phyloP scores from a whole-genome alignment of 2,329 filamentous ascomycete species.

The Teratosphaeria gauchensis region DNA sequence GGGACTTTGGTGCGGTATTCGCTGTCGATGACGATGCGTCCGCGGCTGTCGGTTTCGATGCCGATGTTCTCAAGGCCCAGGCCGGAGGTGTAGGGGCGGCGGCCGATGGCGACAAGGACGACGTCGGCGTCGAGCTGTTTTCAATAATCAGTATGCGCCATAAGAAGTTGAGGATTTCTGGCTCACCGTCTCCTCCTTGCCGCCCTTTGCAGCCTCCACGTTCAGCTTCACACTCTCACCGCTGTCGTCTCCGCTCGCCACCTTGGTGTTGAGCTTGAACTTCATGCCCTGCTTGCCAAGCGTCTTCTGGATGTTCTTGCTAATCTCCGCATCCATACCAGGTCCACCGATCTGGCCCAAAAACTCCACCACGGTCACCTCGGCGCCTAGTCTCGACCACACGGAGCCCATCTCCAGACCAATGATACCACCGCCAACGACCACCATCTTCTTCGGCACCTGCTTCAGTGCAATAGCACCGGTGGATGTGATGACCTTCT shows the following conservation, averaged over 20 bases:
- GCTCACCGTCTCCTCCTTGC: slow-evolving; percentile 80
- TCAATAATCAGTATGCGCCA: slow-evolving; percentile 14
- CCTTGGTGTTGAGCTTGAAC: slow-evolving; percentile 97
- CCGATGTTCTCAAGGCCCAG: slow-evolving; percentile 91
- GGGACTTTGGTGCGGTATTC: slow-evolving; percentile 97
- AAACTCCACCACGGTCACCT: slow-evolving; percentile 97
- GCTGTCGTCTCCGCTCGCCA: slow-evolving; percentile 70
- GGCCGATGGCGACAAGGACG: slow-evolving; percentile 91
- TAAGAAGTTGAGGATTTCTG: background rate
- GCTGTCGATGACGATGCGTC: slow-evolving; percentile 92
- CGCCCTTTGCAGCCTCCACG: slow-evolving; percentile 88
- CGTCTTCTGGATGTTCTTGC: slow-evolving; percentile 86
- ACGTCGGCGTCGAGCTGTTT: slow-evolving; percentile 80
- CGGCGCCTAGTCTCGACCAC: slow-evolving; percentile 85
- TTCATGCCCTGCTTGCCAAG: slow-evolving; percentile 94
- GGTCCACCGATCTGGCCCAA: slow-evolving; percentile 92
- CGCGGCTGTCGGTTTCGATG: slow-evolving; percentile 82
- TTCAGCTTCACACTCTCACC: slow-evolving; percentile 71
- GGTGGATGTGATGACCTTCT: slow-evolving; percentile 93
- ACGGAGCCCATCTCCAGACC: slow-evolving; percentile 97
- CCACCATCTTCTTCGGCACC: slow-evolving; percentile 91
- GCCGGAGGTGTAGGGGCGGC: slow-evolving; percentile 84
- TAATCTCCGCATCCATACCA: slow-evolving; percentile 90
- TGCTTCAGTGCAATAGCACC: slow-evolving; percentile 81
- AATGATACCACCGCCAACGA: slow-evolving; percentile 97